Conservation (phyloP, 371 early-diverging fungal species). For the Funneliformis caledonium region DNA sequence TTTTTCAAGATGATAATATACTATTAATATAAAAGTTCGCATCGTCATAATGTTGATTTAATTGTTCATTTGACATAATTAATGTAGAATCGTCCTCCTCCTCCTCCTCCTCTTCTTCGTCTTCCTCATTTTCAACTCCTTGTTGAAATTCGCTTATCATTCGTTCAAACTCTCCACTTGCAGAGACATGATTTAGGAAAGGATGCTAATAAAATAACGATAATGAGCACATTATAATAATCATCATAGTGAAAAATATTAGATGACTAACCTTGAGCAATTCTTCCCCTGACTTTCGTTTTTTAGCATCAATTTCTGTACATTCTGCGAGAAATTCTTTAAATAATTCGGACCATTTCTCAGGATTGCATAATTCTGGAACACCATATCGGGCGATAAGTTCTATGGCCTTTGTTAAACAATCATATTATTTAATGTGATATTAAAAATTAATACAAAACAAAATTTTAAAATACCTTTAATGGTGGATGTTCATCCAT, state of each 20-base stretch:
- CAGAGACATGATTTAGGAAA: slow-evolving; percentile 45
- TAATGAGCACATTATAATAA: slow-evolving; percentile 43
- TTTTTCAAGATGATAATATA: neutral
- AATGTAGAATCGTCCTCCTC: neutral
- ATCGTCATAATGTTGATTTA: neutral
- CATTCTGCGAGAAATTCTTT: slow-evolving; percentile 59
- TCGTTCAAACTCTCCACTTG: slow-evolving; percentile 44
- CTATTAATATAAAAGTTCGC: neutral
- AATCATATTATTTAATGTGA: neutral
- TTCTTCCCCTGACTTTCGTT: slow-evolving; percentile 54
- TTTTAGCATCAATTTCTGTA: slow-evolving; percentile 52
- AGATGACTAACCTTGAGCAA: slow-evolving; percentile 48
- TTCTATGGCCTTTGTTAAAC: slow-evolving; percentile 57
- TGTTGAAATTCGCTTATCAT: slow-evolving; percentile 43
- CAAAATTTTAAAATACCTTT: slow-evolving; percentile 49
- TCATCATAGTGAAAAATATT: neutral
- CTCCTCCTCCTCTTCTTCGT: too few species aligned
- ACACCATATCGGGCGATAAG: slow-evolving; percentile 66
- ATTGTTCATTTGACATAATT: neutral
- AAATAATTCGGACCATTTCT: slow-evolving; percentile 56
- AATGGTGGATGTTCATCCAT: slow-evolving; percentile 67
- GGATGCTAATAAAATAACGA: slow-evolving; percentile 47
- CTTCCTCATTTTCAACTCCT: slow-evolving; percentile 22
- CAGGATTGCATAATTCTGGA: slow-evolving; percentile 57
- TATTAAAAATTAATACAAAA: neutral